phyloP scores from a whole-genome alignment of 202 grass and related monocot genomes.

The Sporobolus alterniflorus region DNA sequence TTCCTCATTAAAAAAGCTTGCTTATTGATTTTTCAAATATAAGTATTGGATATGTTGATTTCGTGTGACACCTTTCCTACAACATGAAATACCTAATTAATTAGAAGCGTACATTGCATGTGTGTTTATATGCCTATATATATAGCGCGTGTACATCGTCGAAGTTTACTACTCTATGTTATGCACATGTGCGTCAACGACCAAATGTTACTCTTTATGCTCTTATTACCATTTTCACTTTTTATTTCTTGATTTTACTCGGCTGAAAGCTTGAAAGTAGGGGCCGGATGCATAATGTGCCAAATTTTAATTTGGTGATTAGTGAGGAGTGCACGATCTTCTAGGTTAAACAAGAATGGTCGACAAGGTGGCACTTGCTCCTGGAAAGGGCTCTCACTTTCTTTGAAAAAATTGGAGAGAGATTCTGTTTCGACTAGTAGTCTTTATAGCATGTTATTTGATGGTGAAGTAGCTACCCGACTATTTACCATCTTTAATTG shows the following conservation, averaged over 20 bases:
- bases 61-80: background rate
- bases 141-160: too few species aligned
- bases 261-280: slow-evolving; percentile 15
- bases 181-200: background rate
- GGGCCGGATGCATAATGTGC: slow-evolving; percentile 29
- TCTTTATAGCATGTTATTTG: too few species aligned
- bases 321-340: slow-evolving; percentile 29
- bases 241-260: background rate
- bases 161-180: background rate
- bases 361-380: slow-evolving; percentile 49
- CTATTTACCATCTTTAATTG: too few species aligned
- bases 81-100: background rate
- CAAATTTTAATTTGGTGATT: slow-evolving; percentile 41
- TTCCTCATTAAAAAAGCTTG: too few species aligned
- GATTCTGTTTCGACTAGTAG: too few species aligned
- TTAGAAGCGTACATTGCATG: background rate
- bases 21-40: too few species aligned
- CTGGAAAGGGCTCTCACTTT: slow-evolving; percentile 63
- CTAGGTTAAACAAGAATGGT: slow-evolving; percentile 33
- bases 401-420: background rate
- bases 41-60: background rate
- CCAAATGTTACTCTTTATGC: background rate
- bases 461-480: too few species aligned
- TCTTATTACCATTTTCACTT: too few species aligned
- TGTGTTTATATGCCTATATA: background rate